Base-by-base conservation (phyloP, 2,329 filamentous ascomycete species). In the Pyrenophora seminiperda region DNA sequence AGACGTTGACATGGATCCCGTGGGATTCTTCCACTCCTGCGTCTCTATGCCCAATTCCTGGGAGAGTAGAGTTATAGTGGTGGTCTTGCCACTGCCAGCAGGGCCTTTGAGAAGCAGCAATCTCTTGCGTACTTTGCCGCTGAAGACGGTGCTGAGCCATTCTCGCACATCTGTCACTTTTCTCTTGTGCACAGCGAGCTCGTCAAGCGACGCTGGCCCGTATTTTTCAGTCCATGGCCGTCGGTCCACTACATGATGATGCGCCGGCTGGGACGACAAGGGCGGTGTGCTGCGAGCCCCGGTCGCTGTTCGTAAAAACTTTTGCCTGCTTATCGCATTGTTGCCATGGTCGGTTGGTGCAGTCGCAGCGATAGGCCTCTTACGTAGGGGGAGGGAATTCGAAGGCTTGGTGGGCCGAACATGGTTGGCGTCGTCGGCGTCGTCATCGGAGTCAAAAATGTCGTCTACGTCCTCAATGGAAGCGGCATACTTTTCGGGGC, bases 161-260 rank as follows among this genome's bases (percentile, higher is more conserved):
- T 76, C 80, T 50, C 86, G 83, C 37, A 97, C 92, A 74, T 97
- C 92, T 2, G 84, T 76, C 5, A 97, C 89, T 72, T 99, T 99
- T 63, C 84, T 94, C 77, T 95, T 97, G 73, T 99, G 92, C 14
- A 99, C 93, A 0, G 89, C 93, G 37, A 99, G 78, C 74, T 97
- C 93, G 13, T 91, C 86, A 10, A 97, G 72, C 60, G 83, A 88
- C 2, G 72, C 65, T 0, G 93, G 93, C 2, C 83, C 86, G 72
- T 91, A 97, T 60, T 86, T 84, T 61, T 97, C 92, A 13, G 89
- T 89, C 93, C 93, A 97, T 3, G 93, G 91, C 43, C 88, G 82
- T 40, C 79, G 74, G 58, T 91, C 87, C 29, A 83, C 79, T 40
- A 61, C 36, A 7, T 69, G 39, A 31, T 27, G 15, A 50, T 50